Conservation (phyloP, 495 filamentous ascomycete genomes). For the Aspergillus olivimuriae region DNA sequence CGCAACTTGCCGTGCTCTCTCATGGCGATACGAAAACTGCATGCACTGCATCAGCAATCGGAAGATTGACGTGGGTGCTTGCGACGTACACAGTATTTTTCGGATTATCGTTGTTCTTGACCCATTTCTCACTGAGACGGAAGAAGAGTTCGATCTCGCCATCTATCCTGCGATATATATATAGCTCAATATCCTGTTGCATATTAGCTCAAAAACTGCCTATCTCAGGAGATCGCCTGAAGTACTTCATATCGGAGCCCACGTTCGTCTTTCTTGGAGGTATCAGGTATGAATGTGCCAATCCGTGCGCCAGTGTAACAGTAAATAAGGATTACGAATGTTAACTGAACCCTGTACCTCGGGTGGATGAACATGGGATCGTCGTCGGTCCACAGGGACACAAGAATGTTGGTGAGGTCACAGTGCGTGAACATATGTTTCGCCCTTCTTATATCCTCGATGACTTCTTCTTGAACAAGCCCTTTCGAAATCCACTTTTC, state of each 20-base stretch:
- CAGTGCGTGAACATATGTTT: constrained; percentile 7
- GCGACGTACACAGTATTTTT: constrained; percentile 7
- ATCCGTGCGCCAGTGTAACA: constrained; percentile 4
- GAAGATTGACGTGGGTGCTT: background rate
- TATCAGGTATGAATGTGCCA: constrained; percentile 8
- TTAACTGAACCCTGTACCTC: constrained; percentile 5
- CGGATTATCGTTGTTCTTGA: constrained; percentile 8
- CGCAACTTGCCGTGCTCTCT: constrained; percentile 4
- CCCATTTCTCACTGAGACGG: constrained; percentile 8
- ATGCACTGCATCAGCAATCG: background rate
- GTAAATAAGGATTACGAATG: constrained; percentile 4
- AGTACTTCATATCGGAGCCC: constrained; percentile 8
- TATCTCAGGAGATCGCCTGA: background rate
- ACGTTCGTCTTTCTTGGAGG: constrained; percentile 5
- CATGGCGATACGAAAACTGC: constrained; percentile 6
- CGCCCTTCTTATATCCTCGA: constrained; percentile 7
- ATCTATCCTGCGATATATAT: constrained; percentile 4
- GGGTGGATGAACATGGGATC: constrained; percentile 5
- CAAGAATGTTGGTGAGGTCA: constrained; percentile 8
- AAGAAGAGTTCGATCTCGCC: constrained; percentile 8
- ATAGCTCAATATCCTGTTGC: constrained; percentile 6
- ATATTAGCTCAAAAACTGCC: background rate
- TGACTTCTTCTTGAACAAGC: constrained; percentile 4
- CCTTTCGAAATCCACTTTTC: constrained; percentile 3
- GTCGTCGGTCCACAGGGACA: constrained; percentile 7